These are phyloP conservation scores for Aspergillus tubingensis DNA, from an alignment of 2,329 filamentous ascomycete species.

Conservation along the genomic window DNA sequence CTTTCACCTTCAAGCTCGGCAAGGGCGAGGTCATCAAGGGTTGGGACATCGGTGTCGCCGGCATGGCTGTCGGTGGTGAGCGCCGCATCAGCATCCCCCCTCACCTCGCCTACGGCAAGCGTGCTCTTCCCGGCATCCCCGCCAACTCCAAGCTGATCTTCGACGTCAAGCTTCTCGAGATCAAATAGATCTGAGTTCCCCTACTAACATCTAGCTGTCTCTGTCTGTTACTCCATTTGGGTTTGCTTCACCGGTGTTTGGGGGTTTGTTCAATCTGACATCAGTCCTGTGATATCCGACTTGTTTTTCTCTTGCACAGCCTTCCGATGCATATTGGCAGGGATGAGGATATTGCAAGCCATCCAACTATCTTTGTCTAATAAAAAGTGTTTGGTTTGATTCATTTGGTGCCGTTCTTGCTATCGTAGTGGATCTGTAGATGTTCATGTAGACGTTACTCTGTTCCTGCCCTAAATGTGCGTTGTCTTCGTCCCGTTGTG, in stretches of 20 bases:
- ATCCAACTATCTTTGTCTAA: constrained; percentile 16
- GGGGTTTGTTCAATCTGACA: constrained; percentile 27
- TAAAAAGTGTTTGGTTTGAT: constrained; percentile 4
- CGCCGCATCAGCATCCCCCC: constrained; percentile 88
- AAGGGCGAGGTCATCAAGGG: constrained; percentile 97
- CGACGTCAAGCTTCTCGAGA: constrained; percentile 82
- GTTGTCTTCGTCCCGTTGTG: neutral
- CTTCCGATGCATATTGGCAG: constrained; percentile 28
- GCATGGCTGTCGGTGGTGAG: constrained; percentile 93
- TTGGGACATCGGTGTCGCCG: constrained; percentile 91
- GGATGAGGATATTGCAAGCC: constrained; percentile 38
- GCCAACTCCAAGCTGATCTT: constrained; percentile 89
- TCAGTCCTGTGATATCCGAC: constrained; percentile 40
- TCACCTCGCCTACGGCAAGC: constrained; percentile 84
- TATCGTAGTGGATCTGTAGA: neutral
- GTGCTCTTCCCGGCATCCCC: constrained; percentile 80
- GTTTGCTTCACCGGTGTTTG: constrained; percentile 20
- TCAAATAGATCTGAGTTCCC: constrained; percentile 62
- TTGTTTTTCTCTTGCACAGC: constrained; percentile 36
- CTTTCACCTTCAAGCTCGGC: constrained; percentile 94
- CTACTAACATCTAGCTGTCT: neutral
- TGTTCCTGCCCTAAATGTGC: neutral
- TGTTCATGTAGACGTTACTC: neutral
- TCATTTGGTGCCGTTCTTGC: neutral
- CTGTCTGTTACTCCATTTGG: constrained; percentile 12